Evolutionary conservation across 495 filamentous ascomycete species (phyloP).

Genomic region (Lasiosphaeria ovina): DNA sequence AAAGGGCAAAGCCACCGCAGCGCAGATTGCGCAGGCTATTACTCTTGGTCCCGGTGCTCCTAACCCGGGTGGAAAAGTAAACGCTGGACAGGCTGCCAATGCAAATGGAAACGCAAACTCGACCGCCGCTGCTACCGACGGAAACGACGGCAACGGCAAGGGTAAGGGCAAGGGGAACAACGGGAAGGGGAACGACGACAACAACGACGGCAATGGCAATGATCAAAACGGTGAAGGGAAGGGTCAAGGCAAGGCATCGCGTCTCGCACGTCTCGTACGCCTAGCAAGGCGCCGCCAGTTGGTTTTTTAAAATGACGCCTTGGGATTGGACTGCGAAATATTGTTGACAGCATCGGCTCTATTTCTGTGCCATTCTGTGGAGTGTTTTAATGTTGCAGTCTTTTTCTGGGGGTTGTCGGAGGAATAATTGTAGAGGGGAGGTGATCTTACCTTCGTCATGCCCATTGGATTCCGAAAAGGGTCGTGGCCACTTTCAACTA

Average conservation of each 20-base stretch:
- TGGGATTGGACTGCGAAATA: neutral
- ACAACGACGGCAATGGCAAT: neutral
- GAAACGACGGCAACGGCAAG: slow-evolving; percentile 14
- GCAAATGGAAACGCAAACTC: slow-evolving; percentile 4
- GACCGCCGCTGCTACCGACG: slow-evolving; percentile 17
- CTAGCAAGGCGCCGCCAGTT: slow-evolving; percentile 2
- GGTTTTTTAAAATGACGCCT: neutral
- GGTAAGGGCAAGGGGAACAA: slow-evolving; percentile 3
- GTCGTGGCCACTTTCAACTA: no score
- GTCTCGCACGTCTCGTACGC: slow-evolving; percentile 19
- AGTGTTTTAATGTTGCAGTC: no score
- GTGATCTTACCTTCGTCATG: no score
- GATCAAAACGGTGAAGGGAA: slow-evolving; percentile 3
- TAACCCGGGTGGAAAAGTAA: neutral
- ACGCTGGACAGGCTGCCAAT: slow-evolving; percentile 4
- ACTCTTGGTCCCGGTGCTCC: slow-evolving; percentile 21
- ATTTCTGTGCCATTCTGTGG: neutral
- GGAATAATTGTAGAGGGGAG: no score
- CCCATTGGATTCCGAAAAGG: no score
- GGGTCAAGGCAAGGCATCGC: slow-evolving; percentile 9
- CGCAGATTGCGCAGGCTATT: slow-evolving; percentile 14
- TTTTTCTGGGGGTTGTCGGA: no score
- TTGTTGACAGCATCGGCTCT: neutral
- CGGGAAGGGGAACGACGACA: slow-evolving; percentile 6
- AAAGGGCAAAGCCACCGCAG: slow-evolving; percentile 19